Percentiles rank a stretch among this genome's conserved stretches.
Conservation (phyloP, 139 green algal species). For the Chlamydomonas urium region DNA sequence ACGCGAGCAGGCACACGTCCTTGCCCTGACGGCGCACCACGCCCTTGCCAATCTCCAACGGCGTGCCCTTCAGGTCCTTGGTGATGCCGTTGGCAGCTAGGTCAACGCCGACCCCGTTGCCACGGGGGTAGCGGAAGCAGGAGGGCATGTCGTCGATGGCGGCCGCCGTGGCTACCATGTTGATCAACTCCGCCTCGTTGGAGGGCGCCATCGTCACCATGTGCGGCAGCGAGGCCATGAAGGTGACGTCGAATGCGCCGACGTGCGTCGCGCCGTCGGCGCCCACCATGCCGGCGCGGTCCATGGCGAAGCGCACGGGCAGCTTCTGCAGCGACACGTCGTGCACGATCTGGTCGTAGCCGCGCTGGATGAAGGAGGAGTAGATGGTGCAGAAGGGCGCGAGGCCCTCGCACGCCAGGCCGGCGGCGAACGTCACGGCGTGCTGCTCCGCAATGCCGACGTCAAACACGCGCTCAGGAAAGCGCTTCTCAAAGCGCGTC, state of each 20-base stretch:
- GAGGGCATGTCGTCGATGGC: constrained; percentile 91
- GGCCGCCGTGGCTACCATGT: constrained; percentile 85
- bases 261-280: constrained; percentile 96
- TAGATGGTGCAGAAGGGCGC: constrained; percentile 96
- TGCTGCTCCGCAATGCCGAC: constrained; percentile 99
- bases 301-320: constrained; percentile 98
- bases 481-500: constrained; percentile 66
- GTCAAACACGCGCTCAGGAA: constrained; percentile 90
- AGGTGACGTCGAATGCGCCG: constrained; percentile 91
- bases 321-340: constrained; percentile 97
- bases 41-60: constrained; percentile 85
- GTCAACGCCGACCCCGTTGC: constrained; percentile 93
- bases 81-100: constrained; percentile 67
- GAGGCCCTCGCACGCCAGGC: constrained; percentile 91
- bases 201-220: constrained; percentile 85
- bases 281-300: constrained; percentile 94
- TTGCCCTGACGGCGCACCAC: constrained; percentile 76
- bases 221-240: constrained; percentile 62
- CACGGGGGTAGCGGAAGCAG: constrained; percentile 91
- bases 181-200: constrained; percentile 91
- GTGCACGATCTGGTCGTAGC: constrained; percentile 96
- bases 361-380: constrained; percentile 96
- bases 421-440: constrained; percentile 93
- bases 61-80: constrained; percentile 73
- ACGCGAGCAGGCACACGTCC: constrained; percentile 89